These are phyloP conservation scores for Spathaspora passalidarum DNA, from an alignment of 805 yeast species.

Conservation along the genomic window DNA sequence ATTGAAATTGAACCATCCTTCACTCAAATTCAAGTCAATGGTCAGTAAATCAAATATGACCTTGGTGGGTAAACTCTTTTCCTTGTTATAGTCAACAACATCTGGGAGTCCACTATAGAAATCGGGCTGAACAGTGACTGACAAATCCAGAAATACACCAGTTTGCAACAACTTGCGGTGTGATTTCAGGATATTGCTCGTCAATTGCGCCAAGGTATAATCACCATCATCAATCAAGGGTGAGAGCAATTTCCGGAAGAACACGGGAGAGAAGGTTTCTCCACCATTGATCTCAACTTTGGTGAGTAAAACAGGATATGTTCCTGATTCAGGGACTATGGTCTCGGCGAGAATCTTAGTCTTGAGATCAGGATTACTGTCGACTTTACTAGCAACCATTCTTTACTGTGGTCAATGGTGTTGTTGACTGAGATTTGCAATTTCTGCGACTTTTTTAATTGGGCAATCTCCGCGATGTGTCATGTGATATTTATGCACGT, in stretches of 20 bases:
- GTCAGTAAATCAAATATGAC: slow-evolving; percentile 41
- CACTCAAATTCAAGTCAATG: slow-evolving; percentile 33
- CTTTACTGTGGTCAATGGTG: background rate
- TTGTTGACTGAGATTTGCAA: background rate
- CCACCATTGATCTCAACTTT: slow-evolving; percentile 41
- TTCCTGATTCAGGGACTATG: slow-evolving; percentile 24
- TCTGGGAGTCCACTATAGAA: slow-evolving; percentile 26
- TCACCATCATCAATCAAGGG: slow-evolving; percentile 42
- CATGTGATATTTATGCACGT: background rate
- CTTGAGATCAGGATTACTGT: slow-evolving; percentile 15
- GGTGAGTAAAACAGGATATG: slow-evolving; percentile 36
- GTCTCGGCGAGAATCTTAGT: slow-evolving; percentile 25
- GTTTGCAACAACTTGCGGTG: slow-evolving; percentile 38
- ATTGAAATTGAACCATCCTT: slow-evolving; percentile 33
- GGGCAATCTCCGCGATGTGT: no score
- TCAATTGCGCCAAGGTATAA: slow-evolving; percentile 41
- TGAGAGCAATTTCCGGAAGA: slow-evolving; percentile 44
- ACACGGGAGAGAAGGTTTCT: slow-evolving; percentile 41
- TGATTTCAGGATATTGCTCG: slow-evolving; percentile 28
- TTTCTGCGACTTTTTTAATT: background rate
- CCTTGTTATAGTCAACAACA: slow-evolving; percentile 28
- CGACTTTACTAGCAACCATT: slow-evolving; percentile 1
- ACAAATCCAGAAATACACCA: slow-evolving; percentile 42
- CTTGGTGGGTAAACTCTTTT: slow-evolving; percentile 43
- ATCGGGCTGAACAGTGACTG: slow-evolving; percentile 39